Evolutionary conservation across 2,329 filamentous ascomycete genomes (phyloP), one percentile per base, ranked within the genome.

Genomic region (Tolypocladium sp.): DNA sequence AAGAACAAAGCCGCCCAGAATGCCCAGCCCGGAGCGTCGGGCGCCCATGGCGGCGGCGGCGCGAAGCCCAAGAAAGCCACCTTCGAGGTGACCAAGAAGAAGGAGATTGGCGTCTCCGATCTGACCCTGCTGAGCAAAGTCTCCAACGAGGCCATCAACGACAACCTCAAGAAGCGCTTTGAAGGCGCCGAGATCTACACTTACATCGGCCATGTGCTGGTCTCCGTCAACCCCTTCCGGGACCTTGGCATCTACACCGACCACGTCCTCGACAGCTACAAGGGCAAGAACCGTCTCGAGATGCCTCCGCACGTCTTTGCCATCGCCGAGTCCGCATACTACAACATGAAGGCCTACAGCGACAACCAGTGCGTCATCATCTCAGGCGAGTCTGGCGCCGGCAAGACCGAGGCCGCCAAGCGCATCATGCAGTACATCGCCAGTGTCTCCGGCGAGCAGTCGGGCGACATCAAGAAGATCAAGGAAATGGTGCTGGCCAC

Each of bases 311-410:
- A 99, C 75, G 94, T 99, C 66, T 99, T 97, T 73, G 93, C 92
- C 62, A 94, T 99, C 69, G 94, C 94, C 71, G 94, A 99, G 76
- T 89, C 93, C 9, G 76, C 92, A 58, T 99, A 99, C 80, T 97
- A 97, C 79, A 97, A 99, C 79, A 97, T 99, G 94, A 97, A 97
- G 75, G 93, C 92, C 54, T 99, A 99, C 81, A 91, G 91, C 70
- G 94, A 97, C 68, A 97, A 97, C 78, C 94, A 99, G 75, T 97
- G 94, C 77, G 93, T 99, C 66, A 99, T 99, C 75, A 99, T 99
- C 67, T 97, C 94, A 5, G 94, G 94, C 71, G 94, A 99, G 77
- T 97, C 94, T 3, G 94, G 94, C 71, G 94, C 94, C 40, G 94
- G 94, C 73, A 99, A 99, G 82, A 99, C 94, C 17, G 94, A 99